Evolutionary conservation across 2,329 filamentous ascomycete species (phyloP), one percentile per base, ranked within the genome.

Genomic region (Moelleriella libera): DNA sequence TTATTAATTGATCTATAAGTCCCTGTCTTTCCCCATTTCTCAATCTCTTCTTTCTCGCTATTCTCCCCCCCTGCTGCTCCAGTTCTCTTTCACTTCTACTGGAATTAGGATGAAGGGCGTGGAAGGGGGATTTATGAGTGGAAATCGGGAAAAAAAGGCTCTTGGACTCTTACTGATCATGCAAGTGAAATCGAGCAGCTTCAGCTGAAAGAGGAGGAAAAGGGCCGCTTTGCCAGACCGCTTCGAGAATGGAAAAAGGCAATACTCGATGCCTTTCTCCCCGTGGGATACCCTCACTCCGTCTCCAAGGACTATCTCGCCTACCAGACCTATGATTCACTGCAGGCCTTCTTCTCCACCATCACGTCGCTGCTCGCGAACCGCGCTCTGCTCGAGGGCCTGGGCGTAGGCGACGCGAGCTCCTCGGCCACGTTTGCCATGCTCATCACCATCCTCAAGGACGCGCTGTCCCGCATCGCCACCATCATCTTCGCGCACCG

Each of bases 401-500:
- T 94, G n/a, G 88, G 88, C 9, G 87, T 94, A 10, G 88, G 88
- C 50, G 83, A 94, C 63, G 80, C 85, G 4, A 72, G 74, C 40
- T 85, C 86, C 5, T 85, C 85, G 0, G 84, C 88, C 9, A 94
- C 88, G 0, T 79, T 80, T 9, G 88, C 88, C 1, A 73, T 95
- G 41, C 76, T 95, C 9, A 76, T 95, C 45, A 87, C 85, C 31
- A 83, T 94, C 51, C 68, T 92, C 8, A 87, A 92, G 53, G 85
- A 92, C 54, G 84, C 82, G 45, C 83, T 85, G 51, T 88, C 86
- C 7, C 79, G 88, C 6, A 67, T 94, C 30, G 85, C 86, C 1
- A 95, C 88, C 0, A 94, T 95, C 50, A 64, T 86, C 8, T 94
- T 95, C 61, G 89, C 88, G 1, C 82, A 94, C 61, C 75, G 79